phyloP scores from a whole-genome alignment of 2,329 filamentous ascomycete genomes.

The Microdochium paspali region DNA sequence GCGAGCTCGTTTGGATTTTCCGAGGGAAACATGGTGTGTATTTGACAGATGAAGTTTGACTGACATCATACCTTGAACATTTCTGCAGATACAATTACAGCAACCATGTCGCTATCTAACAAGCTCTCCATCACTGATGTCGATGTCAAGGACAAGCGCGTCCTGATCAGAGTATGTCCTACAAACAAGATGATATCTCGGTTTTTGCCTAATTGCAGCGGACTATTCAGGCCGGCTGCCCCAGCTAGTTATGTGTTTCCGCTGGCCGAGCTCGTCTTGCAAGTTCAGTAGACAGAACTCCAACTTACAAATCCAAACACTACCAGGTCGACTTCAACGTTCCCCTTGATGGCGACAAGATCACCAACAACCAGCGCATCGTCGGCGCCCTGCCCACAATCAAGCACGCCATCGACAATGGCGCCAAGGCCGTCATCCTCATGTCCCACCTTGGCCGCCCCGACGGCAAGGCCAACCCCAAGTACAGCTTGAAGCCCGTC shows the following conservation, averaged over 20 bases:
- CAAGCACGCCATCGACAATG: slow-evolving; percentile 84
- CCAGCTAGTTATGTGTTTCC: too few relatives aligned
- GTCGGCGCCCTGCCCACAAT: slow-evolving; percentile 91
- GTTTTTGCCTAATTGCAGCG: too few relatives aligned
- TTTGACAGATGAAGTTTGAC: too few relatives aligned
- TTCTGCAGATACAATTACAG: too few relatives aligned
- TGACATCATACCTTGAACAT: too few relatives aligned
- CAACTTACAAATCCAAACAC: slow-evolving; percentile 10
- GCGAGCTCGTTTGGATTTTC: too few relatives aligned
- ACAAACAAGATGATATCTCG: neutral
- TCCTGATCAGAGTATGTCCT: slow-evolving; percentile 72
- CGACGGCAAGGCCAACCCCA: slow-evolving; percentile 78
- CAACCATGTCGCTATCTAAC: slow-evolving; percentile 90
- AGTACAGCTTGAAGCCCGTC: slow-evolving; percentile 93
- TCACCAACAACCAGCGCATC: slow-evolving; percentile 98
- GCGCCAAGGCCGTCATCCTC: slow-evolving; percentile 84
- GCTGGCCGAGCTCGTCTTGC: neutral
- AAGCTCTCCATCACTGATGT: slow-evolving; percentile 96
- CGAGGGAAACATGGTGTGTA: too few relatives aligned
- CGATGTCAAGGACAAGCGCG: slow-evolving; percentile 96
- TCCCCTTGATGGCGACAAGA: slow-evolving; percentile 82
- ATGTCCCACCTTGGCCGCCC: slow-evolving; percentile 99
- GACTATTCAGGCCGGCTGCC: too few relatives aligned
- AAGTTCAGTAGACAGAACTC: slow-evolving; percentile 2
- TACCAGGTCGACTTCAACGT: slow-evolving; percentile 98